Evolutionary conservation across 1,284 basidiomycete species (phyloP), one percentile per base, ranked within the genome.

Genomic region (Coriolopsis trogii): DNA sequence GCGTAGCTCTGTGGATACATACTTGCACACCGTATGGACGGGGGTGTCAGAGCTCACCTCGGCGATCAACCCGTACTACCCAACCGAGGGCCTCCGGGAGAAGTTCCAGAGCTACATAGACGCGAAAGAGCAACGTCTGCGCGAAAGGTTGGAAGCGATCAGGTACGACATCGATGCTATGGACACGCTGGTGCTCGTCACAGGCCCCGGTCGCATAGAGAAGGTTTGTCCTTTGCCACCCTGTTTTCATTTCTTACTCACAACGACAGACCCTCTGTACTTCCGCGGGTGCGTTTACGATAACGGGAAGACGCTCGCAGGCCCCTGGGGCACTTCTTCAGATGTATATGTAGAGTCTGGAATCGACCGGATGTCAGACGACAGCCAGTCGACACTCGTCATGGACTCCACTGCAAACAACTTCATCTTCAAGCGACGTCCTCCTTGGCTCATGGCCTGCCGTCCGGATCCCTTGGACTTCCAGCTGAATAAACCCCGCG

Each of bases 81-180:
- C 37, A 1, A 12, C 40, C 0, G 51, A 56, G 13, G 37, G 16
- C 3, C n/a, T 52, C 1, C 42, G 41, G 5, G 48, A 49, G 34
- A 47, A 51, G 28, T 67, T 69, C 46, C 43, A 62, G 29, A 23
- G 40, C 12, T 58, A 63, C 46, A 38, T 63, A 0, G 51, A 63
- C 2, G 9, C 29, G 3, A 63, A 65, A 45, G 64, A 70, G 34
- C 16, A 38, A 18, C 56, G 63, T 2, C 45, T 68, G n/a, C 38
- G 45, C 15, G 30, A 39, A 73, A 59, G 54, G 9, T 30, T 70
- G 20, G 47, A 62, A 33, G 49, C 45, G 0, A 40, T 67, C 13
- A 38, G 48, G 18, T 70, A 63, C 41, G 36, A 61, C 25, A 58
- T 70, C 20, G 67, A 70, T 25, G 64, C 55, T 1, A 36, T 39